These are phyloP conservation scores for Anisodus acutangulus DNA, from an alignment of 257 asterid species.

Conservation along the genomic window DNA sequence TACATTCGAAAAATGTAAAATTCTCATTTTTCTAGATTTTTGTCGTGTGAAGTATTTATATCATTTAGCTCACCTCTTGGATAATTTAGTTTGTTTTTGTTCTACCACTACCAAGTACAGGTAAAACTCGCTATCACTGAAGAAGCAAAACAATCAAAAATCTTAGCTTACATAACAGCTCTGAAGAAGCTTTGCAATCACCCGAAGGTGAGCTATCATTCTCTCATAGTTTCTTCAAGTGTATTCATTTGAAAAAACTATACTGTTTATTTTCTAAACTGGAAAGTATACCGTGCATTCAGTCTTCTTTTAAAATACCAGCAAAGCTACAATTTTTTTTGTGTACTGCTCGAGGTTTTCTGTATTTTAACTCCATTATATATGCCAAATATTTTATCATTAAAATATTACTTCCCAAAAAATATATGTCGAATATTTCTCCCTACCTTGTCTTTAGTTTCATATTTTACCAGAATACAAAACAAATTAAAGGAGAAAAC, in stretches of 20 bases:
- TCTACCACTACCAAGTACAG: constrained; percentile 48
- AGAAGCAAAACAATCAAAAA: constrained; percentile 75
- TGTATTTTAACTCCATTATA: background rate
- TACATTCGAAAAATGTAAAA: constrained; percentile 93
- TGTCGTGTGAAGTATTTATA: constrained; percentile 28
- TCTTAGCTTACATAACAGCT: constrained; percentile 92
- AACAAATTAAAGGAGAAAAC: background rate
- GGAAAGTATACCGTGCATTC: background rate
- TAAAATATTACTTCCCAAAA: too few relatives aligned
- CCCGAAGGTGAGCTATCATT: constrained; percentile 73
- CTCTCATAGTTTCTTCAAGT: constrained; percentile 20
- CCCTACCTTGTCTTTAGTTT: background rate
- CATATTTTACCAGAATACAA: background rate
- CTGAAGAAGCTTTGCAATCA: constrained; percentile 98
- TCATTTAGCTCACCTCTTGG: constrained; percentile 30
- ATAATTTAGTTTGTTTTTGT: constrained; percentile 23
- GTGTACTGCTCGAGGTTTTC: background rate
- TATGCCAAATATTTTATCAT: background rate
- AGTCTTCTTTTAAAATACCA: constrained; percentile 25
- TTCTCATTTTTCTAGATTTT: constrained; percentile 28
- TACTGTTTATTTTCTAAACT: background rate
- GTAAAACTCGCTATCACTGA: constrained; percentile 91
- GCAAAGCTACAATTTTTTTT: background rate
- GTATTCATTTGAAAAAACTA: background rate
- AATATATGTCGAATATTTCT: background rate